phyloP scores from a whole-genome alignment of 2,329 filamentous ascomycete species.

The Xylariaceae sp. region DNA sequence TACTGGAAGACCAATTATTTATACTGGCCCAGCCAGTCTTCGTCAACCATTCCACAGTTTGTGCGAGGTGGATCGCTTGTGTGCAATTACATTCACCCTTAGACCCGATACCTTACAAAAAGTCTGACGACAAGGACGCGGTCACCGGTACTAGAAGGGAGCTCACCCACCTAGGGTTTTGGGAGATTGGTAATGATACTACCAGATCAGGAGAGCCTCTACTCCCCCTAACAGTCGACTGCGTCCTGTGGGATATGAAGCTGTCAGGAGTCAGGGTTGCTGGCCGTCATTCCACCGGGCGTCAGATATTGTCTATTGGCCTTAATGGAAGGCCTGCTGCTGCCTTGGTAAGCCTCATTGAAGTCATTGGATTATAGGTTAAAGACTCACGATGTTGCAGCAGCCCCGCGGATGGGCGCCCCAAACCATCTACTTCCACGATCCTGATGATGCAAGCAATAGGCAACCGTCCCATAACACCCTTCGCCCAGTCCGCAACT shows the following conservation, averaged over 20 bases:
- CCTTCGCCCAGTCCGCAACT: background rate
- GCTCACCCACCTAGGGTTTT: background rate
- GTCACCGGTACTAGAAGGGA: background rate
- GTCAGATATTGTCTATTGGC: too few relatives aligned
- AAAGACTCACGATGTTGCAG: too few relatives aligned
- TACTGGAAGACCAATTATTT: conserved; percentile 1
- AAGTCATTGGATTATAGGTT: background rate
- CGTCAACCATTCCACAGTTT: background rate
- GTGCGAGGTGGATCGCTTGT: background rate
- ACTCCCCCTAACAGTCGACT: too few relatives aligned
- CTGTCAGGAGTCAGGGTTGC: too few relatives aligned
- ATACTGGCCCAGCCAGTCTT: background rate
- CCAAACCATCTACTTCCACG: conserved; percentile 2
- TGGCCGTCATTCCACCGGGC: too few relatives aligned
- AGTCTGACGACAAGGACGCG: background rate
- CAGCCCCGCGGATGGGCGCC: conserved; percentile 1
- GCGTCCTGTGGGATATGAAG: too few relatives aligned
- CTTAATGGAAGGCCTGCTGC: too few relatives aligned
- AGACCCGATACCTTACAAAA: background rate
- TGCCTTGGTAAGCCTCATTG: background rate
- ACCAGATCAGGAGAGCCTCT: background rate
- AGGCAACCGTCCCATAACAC: background rate
- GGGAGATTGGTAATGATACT: background rate
- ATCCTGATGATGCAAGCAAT: conserved; percentile 1
- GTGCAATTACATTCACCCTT: conserved; percentile 1